phyloP scores from a whole-genome alignment of 768 basidiomycete genomes.

The Ramaria rubella region DNA sequence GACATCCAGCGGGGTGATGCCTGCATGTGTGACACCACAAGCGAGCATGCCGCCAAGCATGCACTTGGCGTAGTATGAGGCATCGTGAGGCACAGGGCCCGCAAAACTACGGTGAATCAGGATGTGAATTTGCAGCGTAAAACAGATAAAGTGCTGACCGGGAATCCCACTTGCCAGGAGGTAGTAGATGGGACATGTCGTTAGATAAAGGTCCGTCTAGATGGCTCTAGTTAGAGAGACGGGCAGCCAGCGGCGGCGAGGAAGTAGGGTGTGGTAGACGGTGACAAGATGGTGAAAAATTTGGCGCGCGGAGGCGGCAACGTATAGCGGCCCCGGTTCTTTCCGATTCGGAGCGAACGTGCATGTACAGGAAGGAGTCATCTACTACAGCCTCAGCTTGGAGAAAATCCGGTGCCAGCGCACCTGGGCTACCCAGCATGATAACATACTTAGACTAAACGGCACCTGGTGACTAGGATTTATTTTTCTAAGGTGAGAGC shows the following conservation, averaged over 20 bases:
- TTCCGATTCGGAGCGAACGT: no score
- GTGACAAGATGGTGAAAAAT: slow-evolving; percentile 18
- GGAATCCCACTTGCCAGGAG: slow-evolving; percentile 66
- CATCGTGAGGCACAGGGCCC: slow-evolving; percentile 72
- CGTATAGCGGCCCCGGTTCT: no score
- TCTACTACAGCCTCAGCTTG: no score
- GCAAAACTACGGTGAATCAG: no score
- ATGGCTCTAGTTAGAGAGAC: slow-evolving; percentile 3
- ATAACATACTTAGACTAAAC: no score
- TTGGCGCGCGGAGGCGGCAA: slow-evolving; percentile 3
- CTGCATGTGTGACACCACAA: slow-evolving; percentile 84
- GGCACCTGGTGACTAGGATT: no score
- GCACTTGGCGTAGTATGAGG: slow-evolving; percentile 74
- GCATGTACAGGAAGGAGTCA: no score
- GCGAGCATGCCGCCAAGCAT: slow-evolving; percentile 85
- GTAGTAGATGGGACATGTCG: slow-evolving; percentile 44
- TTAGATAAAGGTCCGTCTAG: slow-evolving; percentile 19
- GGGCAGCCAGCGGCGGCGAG: slow-evolving; percentile 18
- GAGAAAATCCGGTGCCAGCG: neutral
- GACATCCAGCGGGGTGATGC: slow-evolving; percentile 81
- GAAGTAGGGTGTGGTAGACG: slow-evolving; percentile 24
- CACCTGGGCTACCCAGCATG: no score
- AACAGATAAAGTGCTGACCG: slow-evolving; percentile 46
- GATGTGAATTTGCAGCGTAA: no score
- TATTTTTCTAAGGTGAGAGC: no score